Percentiles rank a stretch among this genome's conserved stretches.
Conservation (phyloP, 2,329 filamentous ascomycete genomes). For the Botrytis squamosa region DNA sequence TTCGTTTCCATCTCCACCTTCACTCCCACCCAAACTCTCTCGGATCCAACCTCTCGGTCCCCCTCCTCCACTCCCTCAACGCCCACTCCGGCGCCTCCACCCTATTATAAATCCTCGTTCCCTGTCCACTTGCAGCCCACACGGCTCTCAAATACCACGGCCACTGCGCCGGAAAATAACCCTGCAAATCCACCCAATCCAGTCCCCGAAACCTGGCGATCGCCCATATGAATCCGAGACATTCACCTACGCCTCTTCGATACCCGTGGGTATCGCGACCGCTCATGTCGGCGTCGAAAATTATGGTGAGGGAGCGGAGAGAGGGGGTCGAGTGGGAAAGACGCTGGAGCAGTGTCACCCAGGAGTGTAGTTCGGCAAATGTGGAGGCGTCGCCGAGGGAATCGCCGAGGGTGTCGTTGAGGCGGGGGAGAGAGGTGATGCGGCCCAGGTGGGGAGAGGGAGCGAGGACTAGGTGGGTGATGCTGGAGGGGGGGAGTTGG, state of each 20-base stretch:
- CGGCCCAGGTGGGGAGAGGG: constrained; percentile 2
- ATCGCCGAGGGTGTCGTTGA: neutral
- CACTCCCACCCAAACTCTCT: neutral
- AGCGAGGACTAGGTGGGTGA: neutral
- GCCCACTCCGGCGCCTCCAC: neutral
- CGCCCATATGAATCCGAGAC: neutral
- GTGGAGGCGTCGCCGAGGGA: neutral
- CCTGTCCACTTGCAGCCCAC: neutral
- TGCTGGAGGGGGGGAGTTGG: neutral
- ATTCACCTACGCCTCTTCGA: neutral
- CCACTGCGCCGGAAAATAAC: constrained; percentile 4
- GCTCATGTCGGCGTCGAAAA: neutral
- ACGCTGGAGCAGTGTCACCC: neutral
- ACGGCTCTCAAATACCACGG: neutral
- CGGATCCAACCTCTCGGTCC: constrained; percentile 7
- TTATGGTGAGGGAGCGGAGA: neutral
- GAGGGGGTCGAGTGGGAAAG: neutral
- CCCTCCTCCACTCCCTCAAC: neutral
- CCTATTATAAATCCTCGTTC: neutral
- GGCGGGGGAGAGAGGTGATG: neutral
- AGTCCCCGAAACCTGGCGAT: neutral
- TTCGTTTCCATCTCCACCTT: neutral
- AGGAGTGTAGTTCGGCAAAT: neutral
- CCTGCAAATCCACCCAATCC: neutral
- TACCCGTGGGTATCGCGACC: neutral